Percentiles rank a stretch among this genome's conserved stretches.
Evolutionary conservation across 2,329 filamentous ascomycete genomes (phyloP).

Genomic region (Sclerotinia sclerotiorum): DNA sequence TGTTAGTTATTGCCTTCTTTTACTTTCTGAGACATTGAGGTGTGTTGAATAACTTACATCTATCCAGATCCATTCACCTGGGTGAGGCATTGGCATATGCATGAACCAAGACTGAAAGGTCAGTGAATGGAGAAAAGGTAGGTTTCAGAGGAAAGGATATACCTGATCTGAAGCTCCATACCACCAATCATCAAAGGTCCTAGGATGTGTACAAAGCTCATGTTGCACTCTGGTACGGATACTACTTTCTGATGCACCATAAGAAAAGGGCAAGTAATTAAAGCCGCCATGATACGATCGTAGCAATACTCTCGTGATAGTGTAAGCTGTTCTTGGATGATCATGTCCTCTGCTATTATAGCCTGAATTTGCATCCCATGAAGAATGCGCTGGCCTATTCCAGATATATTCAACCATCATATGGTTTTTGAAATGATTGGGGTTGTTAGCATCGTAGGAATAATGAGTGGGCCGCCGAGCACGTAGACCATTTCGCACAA

Average conservation of each 20-base stretch:
- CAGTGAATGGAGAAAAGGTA: background rate
- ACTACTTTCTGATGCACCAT: background rate
- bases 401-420: conserved; percentile 14
- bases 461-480: background rate
- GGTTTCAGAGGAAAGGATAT: background rate
- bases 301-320: background rate
- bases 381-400: background rate
- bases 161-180: conserved; percentile 1
- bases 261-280: conserved; percentile 1
- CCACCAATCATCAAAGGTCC: conserved; percentile 5
- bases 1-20: background rate
- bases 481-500: conserved; percentile 8
- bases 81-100: conserved; percentile 6
- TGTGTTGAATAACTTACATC: background rate
- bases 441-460: background rate
- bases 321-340: background rate
- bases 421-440: conserved; percentile 8
- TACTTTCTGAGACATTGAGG: too few relatives aligned
- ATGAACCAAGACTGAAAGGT: conserved; percentile 4
- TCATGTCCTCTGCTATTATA: background rate
- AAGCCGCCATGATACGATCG: background rate
- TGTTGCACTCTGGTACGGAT: background rate
- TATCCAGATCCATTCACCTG: conserved; percentile 5
- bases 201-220: background rate
- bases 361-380: background rate